Conservation (phyloP, 73 alveolate genomes). For the Uronychia setigera region DNA sequence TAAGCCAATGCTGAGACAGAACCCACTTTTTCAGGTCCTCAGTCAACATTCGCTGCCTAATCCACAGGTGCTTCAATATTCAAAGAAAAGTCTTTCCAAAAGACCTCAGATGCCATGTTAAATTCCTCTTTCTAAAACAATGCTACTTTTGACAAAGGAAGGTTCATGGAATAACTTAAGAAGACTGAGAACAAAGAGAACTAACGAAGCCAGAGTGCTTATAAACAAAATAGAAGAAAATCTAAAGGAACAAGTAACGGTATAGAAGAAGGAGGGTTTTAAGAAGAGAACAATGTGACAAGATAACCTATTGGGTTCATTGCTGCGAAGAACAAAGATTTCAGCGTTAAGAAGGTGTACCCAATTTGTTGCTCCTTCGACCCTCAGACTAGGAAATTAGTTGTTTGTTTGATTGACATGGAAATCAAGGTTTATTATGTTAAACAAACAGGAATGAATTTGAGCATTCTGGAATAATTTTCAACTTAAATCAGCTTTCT, state of each 20-base stretch:
- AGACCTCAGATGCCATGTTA: no score
- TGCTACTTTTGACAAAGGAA: background rate
- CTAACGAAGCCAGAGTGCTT: no score
- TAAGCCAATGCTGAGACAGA: background rate
- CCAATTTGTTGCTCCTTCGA: constrained; percentile 38
- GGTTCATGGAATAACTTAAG: background rate
- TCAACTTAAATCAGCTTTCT: background rate
- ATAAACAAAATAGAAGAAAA: no score
- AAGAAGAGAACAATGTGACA: background rate
- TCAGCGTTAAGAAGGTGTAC: constrained; percentile 29
- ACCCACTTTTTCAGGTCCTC: background rate
- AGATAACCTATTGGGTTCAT: background rate
- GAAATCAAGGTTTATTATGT: constrained; percentile 29
- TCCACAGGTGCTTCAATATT: no score
- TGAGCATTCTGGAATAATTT: background rate
- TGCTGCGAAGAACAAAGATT: constrained; percentile 7
- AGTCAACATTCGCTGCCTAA: no score
- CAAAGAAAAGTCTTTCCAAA: no score
- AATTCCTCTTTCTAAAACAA: no score
- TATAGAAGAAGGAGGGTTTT: background rate
- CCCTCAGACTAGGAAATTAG: constrained; percentile 11
- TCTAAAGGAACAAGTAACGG: background rate
- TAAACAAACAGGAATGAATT: constrained; percentile 24
- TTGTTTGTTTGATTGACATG: constrained; percentile 42
- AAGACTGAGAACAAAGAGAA: background rate